Evolutionary conservation across 208 protist species (phyloP).

Genomic region (Wallacemonas collosoma): DNA sequence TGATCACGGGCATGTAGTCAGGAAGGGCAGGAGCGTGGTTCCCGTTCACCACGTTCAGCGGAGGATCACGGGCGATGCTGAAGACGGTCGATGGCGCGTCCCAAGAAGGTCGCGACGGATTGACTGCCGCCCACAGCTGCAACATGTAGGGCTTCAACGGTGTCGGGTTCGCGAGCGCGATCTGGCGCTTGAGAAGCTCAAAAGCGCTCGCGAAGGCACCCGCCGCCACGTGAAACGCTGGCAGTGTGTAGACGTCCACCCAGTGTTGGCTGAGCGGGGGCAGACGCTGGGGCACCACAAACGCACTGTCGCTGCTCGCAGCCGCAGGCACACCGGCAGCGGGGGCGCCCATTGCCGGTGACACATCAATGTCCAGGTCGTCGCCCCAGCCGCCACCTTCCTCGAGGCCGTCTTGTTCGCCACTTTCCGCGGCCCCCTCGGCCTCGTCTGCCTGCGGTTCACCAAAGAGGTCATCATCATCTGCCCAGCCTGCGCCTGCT

Average conservation of each 20-base stretch:
- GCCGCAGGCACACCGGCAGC: constrained; percentile 16
- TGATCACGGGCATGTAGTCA: constrained; percentile 73
- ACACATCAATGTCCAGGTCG: constrained; percentile 78
- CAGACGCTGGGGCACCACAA: constrained; percentile 62
- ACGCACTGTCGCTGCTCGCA: constrained; percentile 9
- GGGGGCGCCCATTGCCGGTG: constrained; percentile 18
- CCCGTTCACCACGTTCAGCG: constrained; percentile 40
- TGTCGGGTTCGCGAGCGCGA: constrained; percentile 89
- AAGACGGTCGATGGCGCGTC: constrained; percentile 43
- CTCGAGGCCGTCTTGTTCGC: constrained; percentile 7
- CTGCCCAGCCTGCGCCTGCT: constrained; percentile 54
- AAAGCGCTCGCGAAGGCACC: constrained; percentile 95
- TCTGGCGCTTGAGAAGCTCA: constrained; percentile 86
- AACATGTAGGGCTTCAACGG: constrained; percentile 93
- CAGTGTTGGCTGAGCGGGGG: constrained; percentile 71
- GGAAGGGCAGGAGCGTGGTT: constrained; percentile 46
- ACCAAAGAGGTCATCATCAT: constrained; percentile 41
- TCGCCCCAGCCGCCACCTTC: constrained; percentile 70
- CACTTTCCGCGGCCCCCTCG: constrained; percentile 12
- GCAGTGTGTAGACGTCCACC: constrained; percentile 79
- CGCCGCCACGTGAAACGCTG: constrained; percentile 95
- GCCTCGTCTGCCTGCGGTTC: constrained; percentile 25
- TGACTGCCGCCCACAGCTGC: constrained; percentile 75
- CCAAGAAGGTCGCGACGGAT: constrained; percentile 47
- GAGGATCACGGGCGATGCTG: constrained; percentile 39